These are phyloP conservation scores for Rhynchosporium agropyri DNA, from an alignment of 2,329 filamentous ascomycete species.

Conservation along the genomic window DNA sequence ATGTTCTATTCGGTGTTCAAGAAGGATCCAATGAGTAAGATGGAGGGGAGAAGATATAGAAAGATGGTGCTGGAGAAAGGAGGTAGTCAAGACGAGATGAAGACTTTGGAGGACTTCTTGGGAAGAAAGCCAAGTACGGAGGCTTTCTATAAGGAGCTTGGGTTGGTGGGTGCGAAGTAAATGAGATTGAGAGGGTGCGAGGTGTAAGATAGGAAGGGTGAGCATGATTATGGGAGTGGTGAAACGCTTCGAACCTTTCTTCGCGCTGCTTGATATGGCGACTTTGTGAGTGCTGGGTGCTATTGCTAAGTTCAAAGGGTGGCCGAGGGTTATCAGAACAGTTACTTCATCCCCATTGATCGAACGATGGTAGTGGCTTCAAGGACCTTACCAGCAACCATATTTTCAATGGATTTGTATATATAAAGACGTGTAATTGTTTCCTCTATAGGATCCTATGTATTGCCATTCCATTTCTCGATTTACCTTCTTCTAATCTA, in stretches of 20 bases:
- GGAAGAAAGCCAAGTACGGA: slow-evolving; percentile 76
- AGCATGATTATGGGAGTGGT: slow-evolving; percentile 1
- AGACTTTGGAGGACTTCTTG: slow-evolving; percentile 75
- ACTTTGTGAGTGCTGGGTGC: too few species aligned
- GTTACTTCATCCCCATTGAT: too few species aligned
- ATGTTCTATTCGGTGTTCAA: slow-evolving; percentile 86
- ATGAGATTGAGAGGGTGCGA: neutral
- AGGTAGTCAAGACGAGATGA: slow-evolving; percentile 80
- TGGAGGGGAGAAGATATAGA: slow-evolving; percentile 74
- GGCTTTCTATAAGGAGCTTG: slow-evolving; percentile 79
- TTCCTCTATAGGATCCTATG: too few species aligned
- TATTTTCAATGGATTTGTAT: too few species aligned
- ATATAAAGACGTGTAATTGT: too few species aligned
- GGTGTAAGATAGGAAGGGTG: neutral
- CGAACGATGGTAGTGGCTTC: too few species aligned
- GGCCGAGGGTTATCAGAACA: too few species aligned
- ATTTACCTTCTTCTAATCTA: too few species aligned
- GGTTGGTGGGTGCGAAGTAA: slow-evolving; percentile 44
- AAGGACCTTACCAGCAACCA: too few species aligned
- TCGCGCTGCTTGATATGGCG: too few species aligned
- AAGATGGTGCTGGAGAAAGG: slow-evolving; percentile 78
- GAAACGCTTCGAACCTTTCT: neutral
- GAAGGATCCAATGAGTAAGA: slow-evolving; percentile 74
- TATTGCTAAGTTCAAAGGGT: too few species aligned
- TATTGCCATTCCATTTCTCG: too few species aligned